Evolutionary conservation across 306 rosid genomes (phyloP), one percentile per base, ranked within the genome.

Genomic region (Dalbergia cultrata): DNA sequence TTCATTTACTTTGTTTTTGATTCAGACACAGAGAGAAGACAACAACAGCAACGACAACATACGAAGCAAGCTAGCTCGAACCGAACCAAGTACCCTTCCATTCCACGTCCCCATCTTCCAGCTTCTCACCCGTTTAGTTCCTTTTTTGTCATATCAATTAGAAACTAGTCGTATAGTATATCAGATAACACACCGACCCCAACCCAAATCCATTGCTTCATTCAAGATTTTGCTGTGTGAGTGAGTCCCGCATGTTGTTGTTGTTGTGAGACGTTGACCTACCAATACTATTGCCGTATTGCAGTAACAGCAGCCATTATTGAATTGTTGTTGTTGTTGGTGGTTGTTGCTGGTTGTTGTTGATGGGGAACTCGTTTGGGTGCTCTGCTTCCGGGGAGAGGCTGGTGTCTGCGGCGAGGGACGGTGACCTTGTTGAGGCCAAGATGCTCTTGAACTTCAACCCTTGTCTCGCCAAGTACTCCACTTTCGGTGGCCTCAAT

Each of bases 361-460:
- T 6, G 45, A 92, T 95, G 99, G 99, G 99, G 1, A 95, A 95
- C 74, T 95, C 99, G 2, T 95, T 95, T 75, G 99, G 98, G 17
- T 95, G 99, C 81, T 95, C 98, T 2, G 99, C 98, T 67, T 93
- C 98, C 77, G 99, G 99, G n/a, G 99, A 95, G 87, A 83, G 99
- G 68, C 72, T 95, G 71, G 98, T 95, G n/a, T 95, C 99, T 84
- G 99, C 99, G 45, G 99, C 98, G 37, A 92, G 98, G 79, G 99
- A 95, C 77, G 99, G 97, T n/a, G 99, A 95, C 81, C 83, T 95
- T 80, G 89, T 93, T 16, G 99, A 95, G 82, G 98, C 98, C 2
- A 93, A 90, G 88, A 95, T 95, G 99, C 92, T 95, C 4, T 64
- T 95, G 65, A 92, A 90, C 79, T 92, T 88, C 81, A 94, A 89